These are phyloP conservation scores for Colletotrichum sp. DNA, from an alignment of 2,329 filamentous ascomycete genomes.

Conservation along the genomic window DNA sequence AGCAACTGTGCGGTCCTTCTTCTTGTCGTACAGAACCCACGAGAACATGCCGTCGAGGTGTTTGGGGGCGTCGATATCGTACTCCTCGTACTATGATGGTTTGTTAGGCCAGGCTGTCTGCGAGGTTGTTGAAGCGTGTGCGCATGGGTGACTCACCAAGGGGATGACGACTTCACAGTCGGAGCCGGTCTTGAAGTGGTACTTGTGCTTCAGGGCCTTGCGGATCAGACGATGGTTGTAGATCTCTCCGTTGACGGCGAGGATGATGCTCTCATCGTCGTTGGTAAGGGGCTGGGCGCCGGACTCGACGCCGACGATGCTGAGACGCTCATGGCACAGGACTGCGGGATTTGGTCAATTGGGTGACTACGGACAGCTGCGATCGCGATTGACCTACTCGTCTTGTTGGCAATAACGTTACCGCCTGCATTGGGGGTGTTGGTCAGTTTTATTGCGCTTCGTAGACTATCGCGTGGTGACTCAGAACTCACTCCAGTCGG, in stretches of 20 bases:
- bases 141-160: constrained; percentile 64
- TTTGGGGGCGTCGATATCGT: constrained; percentile 91
- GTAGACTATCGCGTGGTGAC: constrained; percentile 15
- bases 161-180: constrained; percentile 99
- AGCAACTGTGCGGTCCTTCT: constrained; percentile 87
- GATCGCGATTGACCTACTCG: constrained; percentile 67
- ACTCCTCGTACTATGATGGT: constrained; percentile 77
- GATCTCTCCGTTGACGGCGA: constrained; percentile 99
- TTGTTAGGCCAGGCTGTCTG: background rate
- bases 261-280: constrained; percentile 83
- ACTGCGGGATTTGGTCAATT: constrained; percentile 58
- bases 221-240: constrained; percentile 98
- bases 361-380: background rate
- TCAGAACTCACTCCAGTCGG: constrained; percentile 89
- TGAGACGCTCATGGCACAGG: constrained; percentile 95
- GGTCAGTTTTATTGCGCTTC: constrained; percentile 30
- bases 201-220: constrained; percentile 81
- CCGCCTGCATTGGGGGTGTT: constrained; percentile 65
- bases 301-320: constrained; percentile 96
- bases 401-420: constrained; percentile 87
- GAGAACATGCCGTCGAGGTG: constrained; percentile 99
- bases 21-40: constrained; percentile 97
- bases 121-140: background rate
- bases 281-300: constrained; percentile 96
- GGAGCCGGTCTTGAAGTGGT: constrained; percentile 98